Evolutionary conservation across 495 filamentous ascomycete species (phyloP).

Genomic region (Pyrenopolyporus hunteri): DNA sequence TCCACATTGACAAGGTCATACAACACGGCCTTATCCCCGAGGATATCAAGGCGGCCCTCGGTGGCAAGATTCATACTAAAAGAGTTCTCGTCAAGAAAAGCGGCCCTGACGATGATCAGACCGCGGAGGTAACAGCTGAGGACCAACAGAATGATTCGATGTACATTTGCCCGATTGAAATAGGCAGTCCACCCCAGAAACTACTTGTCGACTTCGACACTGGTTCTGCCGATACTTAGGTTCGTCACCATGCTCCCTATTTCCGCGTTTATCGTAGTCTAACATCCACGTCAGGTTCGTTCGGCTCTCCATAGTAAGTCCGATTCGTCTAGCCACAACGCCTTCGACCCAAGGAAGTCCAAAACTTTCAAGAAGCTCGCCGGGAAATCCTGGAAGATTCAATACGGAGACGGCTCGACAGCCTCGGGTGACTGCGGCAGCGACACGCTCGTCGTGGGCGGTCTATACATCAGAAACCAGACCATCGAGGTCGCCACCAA

Average conservation of each 20-base stretch:
- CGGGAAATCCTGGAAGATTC: slow-evolving; percentile 68
- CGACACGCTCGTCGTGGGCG: slow-evolving; percentile 71
- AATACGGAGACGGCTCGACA: slow-evolving; percentile 73
- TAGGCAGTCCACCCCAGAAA: slow-evolving; percentile 73
- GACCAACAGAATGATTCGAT: slow-evolving; percentile 76
- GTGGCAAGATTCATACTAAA: slow-evolving; percentile 53
- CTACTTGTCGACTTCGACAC: slow-evolving; percentile 77
- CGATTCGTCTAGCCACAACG: slow-evolving; percentile 49
- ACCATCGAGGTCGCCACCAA: slow-evolving; percentile 70
- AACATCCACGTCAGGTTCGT: slow-evolving; percentile 57
- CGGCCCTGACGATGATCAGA: slow-evolving; percentile 31
- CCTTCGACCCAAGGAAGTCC: slow-evolving; percentile 67
- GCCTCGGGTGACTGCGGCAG: slow-evolving; percentile 74
- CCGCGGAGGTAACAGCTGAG: slow-evolving; percentile 67
- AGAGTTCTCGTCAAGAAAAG: slow-evolving; percentile 60
- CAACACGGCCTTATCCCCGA: slow-evolving; percentile 43
- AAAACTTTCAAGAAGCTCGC: slow-evolving; percentile 61
- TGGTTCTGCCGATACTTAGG: slow-evolving; percentile 79
- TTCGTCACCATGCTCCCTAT: slow-evolving; percentile 45
- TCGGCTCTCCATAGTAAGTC: slow-evolving; percentile 60
- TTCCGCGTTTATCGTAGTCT: slow-evolving; percentile 2
- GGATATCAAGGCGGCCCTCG: slow-evolving; percentile 44
- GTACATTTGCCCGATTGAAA: slow-evolving; percentile 70
- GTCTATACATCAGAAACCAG: slow-evolving; percentile 70
- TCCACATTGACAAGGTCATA: slow-evolving; percentile 49